A percentile compares a stretch with the other conserved stretches of the same genome.
Conservation (phyloP, 1,284 basidiomycete genomes). For the Marasmius fiardii region DNA sequence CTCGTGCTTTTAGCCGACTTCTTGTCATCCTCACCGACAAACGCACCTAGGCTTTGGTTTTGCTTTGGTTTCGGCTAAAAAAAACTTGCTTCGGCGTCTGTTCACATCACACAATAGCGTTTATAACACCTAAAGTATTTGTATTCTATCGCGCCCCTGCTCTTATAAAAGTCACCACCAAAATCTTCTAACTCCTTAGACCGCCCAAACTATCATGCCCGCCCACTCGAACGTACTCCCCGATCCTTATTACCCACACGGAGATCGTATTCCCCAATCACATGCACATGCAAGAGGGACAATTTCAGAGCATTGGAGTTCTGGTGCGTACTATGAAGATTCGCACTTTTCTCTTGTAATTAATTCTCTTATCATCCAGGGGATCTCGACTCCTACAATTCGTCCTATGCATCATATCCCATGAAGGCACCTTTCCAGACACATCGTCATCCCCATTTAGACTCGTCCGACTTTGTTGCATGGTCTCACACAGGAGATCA, state of each 20-base stretch:
- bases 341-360: not conserved
- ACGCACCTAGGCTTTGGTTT: no score
- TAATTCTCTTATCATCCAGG: not conserved
- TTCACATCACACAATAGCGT: no score
- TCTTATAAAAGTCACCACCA: no score
- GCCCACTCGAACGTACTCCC: no score
- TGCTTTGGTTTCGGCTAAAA: no score
- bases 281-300: not conserved
- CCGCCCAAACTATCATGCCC: no score
- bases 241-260: not conserved
- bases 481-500: not conserved
- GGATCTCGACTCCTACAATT: not conserved
- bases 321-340: not conserved
- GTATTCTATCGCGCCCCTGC: no score
- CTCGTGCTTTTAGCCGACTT: no score
- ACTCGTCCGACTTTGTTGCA: not conserved
- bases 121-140: no score
- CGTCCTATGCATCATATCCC: not conserved
- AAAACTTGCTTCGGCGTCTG: no score
- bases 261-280: not conserved
- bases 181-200: no score
- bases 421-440: not conserved
- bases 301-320: not conserved
- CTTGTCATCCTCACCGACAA: no score
- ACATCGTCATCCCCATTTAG: not conserved